Evolutionary conservation across 352 stramenopile species (phyloP), one percentile per base, ranked within the genome.

Genomic region (Globisporangium carolinianum): DNA sequence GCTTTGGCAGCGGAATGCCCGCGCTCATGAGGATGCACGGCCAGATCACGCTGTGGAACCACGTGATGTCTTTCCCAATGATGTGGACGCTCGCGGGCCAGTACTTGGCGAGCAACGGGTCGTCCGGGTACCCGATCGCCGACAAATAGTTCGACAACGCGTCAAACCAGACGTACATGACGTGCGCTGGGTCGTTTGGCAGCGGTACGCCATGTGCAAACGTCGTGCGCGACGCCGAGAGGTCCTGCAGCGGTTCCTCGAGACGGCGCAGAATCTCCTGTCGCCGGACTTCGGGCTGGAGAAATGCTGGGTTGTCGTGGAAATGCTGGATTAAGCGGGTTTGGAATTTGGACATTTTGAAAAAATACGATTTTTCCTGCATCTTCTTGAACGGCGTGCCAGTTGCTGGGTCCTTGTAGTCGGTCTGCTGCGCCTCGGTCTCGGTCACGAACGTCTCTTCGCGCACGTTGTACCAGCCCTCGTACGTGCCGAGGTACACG

Each of bases 101-200:
- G 71, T 86, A 92, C 68, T 83, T 86, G 49, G 80, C 70, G 39
- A 84, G 67, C 9, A 43, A 8, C 11, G 82, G 72, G 14, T 73
- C 76, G 56, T 97, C 71, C 8, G 93, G 93, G 72, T 98, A 99
- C 62, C 92, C 95, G 49, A 98, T 81, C 18, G 87, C 96, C 39
- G 94, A 98, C 54, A 99, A 77, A 66, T 99, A 99, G 79, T 99
- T 99, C 7, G 94, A 81, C 12, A 99, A 73, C 5, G 97, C 97
- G 72, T 99, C 97, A 53, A 99, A 97, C 97, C 97, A 99, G 51
- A 99, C 97, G 74, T 99, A 99, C 77, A 99, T 96, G 56, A 99
- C 92, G 74, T 99, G 97, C 65, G 83, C 68, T n/a, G 87, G 79
- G 64, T 95, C 95, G 69, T 98, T 96, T 0, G 96, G 96, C 51